Evolutionary conservation across 106 monocot genomes (phyloP).

Genomic region (Apostasia shenzhenica): DNA sequence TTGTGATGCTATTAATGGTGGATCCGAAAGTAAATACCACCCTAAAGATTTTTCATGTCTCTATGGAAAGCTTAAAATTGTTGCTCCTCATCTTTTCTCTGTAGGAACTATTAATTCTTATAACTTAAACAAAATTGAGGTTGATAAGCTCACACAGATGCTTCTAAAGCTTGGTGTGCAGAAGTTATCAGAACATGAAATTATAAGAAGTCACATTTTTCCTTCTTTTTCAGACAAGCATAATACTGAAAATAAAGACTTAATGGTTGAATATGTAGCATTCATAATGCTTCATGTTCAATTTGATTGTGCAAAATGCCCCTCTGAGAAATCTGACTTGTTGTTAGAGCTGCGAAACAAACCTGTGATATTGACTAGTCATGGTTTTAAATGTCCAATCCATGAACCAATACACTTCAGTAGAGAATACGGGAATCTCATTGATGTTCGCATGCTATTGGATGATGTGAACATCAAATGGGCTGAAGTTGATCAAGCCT

Average conservation of each 20-base stretch:
- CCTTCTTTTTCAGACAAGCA: constrained; percentile 25
- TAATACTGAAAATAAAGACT: constrained; percentile 20
- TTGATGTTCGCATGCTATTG: constrained; percentile 47
- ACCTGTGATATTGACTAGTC: constrained; percentile 57
- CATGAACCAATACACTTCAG: constrained; percentile 79
- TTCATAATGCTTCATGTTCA: constrained; percentile 91
- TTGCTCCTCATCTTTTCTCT: constrained; percentile 45
- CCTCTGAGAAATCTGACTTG: constrained; percentile 53
- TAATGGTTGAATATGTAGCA: constrained; percentile 75
- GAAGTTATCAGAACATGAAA: constrained; percentile 74
- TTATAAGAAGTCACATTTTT: constrained; percentile 71
- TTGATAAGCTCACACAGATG: constrained; percentile 34
- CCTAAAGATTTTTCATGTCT: constrained; percentile 52
- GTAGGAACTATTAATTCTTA: constrained; percentile 20
- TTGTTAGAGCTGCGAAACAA: constrained; percentile 38
- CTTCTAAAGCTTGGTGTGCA: constrained; percentile 73
- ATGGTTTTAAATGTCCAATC: constrained; percentile 55
- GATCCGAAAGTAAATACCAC: constrained; percentile 34
- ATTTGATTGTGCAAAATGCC: constrained; percentile 53
- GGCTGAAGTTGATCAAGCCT: constrained; percentile 69
- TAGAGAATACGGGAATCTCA: constrained; percentile 62
- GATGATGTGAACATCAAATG: constrained; percentile 33
- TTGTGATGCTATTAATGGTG: constrained; percentile 42
- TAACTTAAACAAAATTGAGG: constrained; percentile 26
- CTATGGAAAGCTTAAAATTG: constrained; percentile 59